Base-by-base conservation (phyloP, 176 grass and related monocot species). In the Carex myosuroides region DNA sequence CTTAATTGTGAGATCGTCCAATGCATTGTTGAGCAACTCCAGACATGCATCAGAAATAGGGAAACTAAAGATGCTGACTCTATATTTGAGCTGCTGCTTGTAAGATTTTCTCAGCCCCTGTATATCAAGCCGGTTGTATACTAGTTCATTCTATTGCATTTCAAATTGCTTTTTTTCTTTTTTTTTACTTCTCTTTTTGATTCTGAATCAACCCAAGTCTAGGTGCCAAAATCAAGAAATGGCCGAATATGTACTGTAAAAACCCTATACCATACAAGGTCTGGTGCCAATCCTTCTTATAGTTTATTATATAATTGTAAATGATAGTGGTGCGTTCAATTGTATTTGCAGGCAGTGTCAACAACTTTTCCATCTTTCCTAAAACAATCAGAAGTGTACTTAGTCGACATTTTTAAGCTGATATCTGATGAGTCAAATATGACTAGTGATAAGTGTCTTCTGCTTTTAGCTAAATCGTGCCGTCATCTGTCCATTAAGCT, bases 1-100 rank as follows among this genome's bases (percentile, higher is more conserved):
- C 92, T 98, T 85, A 98, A 91, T 81, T 60, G 62, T 48, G 95
- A 98, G 67, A 87, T 91, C 62, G 82, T 98, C 62, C 86, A n/a
- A 86, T 83, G 79, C 85, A 89, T 95, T 81, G 83, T 98, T 60
- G 91, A 97, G 79, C 79, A 62, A 77, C 73, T 94, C 87, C 80
- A 85, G 13, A 92, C 66, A 26, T 62, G 53, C 13, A 32, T 78
- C 68, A 86, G 82, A 85, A 86, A 90, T 86, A 37, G 69, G 86
- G 67, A 60, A 80, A 82, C 61, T 3, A 82, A 84, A 79, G 42
- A 83, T 68, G 9, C 41, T 17, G 59, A 95, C 44, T 85, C 91
- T 79, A 62, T 86, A 48, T 88, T 83, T 57, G 86, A 93, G 76
- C 91, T 98, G 79, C 86, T 98, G 60, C 80, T 91, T 87, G 95